Base-by-base conservation (phyloP, 1,284 basidiomycete genomes). In the Porodaedalea pini region DNA sequence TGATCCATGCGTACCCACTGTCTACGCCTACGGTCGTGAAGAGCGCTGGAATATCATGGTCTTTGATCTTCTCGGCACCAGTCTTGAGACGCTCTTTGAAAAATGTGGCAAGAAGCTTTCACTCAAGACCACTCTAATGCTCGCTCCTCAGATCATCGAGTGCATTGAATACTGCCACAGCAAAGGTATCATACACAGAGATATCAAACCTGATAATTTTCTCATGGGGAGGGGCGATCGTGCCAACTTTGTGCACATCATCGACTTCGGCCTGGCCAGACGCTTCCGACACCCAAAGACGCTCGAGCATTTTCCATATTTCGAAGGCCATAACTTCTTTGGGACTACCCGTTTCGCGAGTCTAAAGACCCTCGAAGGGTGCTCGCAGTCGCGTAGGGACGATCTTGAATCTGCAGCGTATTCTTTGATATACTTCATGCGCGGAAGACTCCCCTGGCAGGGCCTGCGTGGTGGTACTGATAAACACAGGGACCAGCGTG, bases 21-120 rank as follows among this genome's bases (percentile, higher is more conserved):
- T 97, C 58, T 83, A 94, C 76, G 96, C 92, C 86, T 95, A 89
- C 45, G 95, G 94, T 29, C 90, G 86, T 66, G 90, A 95, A 69
- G 94, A 92, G 65, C 92, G 94, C 75, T 96, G 94, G 78, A 95
- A 97, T 67, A 93, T 95, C 65, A 93, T 98, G 92, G 91, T 97
- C 66, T 86, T 97, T 67, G 94, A 97, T 78, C 81, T 97, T 44
- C 83, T 98, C 54, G 94, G 94, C 1, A 92, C 94, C 3, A 93
- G 90, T 11, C 79, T 97, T 58, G 94, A 98, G 70, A 92, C 96
- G 71, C 81, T 96, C 54, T 97, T 97, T 83, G 92, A 95, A 74
- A 89, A 91, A 73, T 97, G 94, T 77, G 93, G 93, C 75, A 82
- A 90, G 58, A 89, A 90, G 67, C 97, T 97, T 70, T 87, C 86